Evolutionary conservation across 2,329 filamentous ascomycete species (phyloP).

Genomic region (Diplodia seriata): DNA sequence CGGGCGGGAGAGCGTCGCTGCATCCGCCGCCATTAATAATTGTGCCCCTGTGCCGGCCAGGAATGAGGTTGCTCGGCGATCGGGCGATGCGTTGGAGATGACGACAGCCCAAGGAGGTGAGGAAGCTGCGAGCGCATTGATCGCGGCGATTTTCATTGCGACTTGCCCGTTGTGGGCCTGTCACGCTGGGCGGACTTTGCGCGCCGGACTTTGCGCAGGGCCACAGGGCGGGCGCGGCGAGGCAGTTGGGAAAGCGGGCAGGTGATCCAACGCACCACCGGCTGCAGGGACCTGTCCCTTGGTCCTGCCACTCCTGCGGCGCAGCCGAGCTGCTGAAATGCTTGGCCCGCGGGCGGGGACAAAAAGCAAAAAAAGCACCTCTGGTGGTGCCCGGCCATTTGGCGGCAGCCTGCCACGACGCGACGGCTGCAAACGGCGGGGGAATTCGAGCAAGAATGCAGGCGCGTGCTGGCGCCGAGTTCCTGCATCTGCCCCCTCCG

Average conservation of each 20-base stretch:
- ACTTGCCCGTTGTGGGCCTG: conserved; percentile 4
- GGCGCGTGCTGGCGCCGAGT: neutral
- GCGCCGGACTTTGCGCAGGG: conserved; percentile 24
- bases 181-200: neutral
- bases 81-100: conserved; percentile 13
- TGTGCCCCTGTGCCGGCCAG: neutral
- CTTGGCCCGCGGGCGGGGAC: conserved; percentile 18
- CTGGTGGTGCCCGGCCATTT: conserved; percentile 21
- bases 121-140: neutral
- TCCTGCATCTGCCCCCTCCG: neutral
- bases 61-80: neutral
- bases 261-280: neutral
- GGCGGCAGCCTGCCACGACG: conserved; percentile 22
- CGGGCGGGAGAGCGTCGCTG: conserved; percentile 15
- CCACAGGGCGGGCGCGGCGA: neutral
- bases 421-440: conserved; percentile 13
- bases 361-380: neutral
- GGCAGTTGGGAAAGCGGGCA: neutral
- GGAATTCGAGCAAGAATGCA: conserved; percentile 16
- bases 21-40: neutral
- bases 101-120: neutral
- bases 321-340: conserved; percentile 13
- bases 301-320: conserved; percentile 11
- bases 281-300: conserved; percentile 18
- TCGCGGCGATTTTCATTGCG: conserved; percentile 6